Base-by-base conservation (phyloP, 306 rosid species). In the Spatholobus suberectus region DNA sequence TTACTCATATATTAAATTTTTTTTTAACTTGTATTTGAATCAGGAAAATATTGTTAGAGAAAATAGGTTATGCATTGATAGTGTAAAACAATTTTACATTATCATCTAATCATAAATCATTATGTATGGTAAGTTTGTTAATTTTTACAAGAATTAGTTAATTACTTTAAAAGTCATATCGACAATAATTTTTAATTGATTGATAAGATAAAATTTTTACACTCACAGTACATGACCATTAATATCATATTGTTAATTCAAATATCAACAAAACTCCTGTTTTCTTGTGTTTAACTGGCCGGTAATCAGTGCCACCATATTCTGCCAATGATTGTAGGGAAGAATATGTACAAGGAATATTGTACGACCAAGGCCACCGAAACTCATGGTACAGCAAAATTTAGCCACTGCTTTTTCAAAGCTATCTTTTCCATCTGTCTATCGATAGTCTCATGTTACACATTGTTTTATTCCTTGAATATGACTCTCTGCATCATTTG, bases 391-490 rank as follows among this genome's bases (percentile, higher is more conserved):
- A 44, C 4, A 20, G 6, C 13, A 57, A 59, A 43, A 59, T 23
- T 59, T 14, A 32, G 29, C 85, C 75, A 47, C 81, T 74, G 65
- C 37, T 65, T 74, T 74, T 81, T 74, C 3, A 52, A 82, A 65
- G 15, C 20, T 20, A 49, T 62, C 14, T 35, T 23, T 32, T 55
- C 27, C 12, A 73, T 61, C 27, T 0, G 4, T 46, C 61, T 10
- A 70, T 73, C 20, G 17, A 26, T 67, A 27, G 59, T 58, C 23
- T 63, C 85, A 67, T 41, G 62, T 68, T 67, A 17, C 76, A 66
- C 76, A 38, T 51, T 74, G 29, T 18, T 51, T 15, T 29, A 6
- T 57, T 51, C 57, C 14, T 51, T 23, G 24, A 73, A 73, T 17
- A 21, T 46, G 44, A 17, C 65, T 7, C 13, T 57, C 0, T 44